Evolutionary conservation across 192 early-diverging fungal genomes (phyloP), one percentile per base, ranked within the genome.

Genomic region (Podila minutissima): DNA sequence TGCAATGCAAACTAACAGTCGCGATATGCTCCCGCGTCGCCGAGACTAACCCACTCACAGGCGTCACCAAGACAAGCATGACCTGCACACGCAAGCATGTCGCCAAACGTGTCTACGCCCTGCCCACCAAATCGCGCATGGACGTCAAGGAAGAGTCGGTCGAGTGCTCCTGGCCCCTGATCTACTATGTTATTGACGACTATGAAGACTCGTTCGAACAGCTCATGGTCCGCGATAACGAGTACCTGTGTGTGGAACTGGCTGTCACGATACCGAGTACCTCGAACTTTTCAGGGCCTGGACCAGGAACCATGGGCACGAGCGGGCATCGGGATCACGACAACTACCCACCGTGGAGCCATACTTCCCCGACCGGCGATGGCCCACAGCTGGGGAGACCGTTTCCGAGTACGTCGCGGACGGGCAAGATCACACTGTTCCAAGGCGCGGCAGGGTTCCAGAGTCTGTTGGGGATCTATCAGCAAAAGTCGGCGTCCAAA

Each of bases 181-280:
- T 97, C 38, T 96, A 97, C 85, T 97, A 96, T 85, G 93, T 94
- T 37, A 91, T 96, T 63, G 94, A 96, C 83, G 95, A 97, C 87
- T 97, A 91, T 83, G 94, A 97, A 73, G 94, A 94, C 64, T 88
- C 91, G 82, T 94, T 95, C 82, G 89, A 96, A 68, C 94, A 97
- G 84, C 87, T 97, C 75, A 89, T 94, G 71, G 92, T 97, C 49
- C 88, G 85, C 53, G 92, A 95, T 60, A 88, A 89, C 64, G 96
- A 97, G 86, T 96, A 95, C 76, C 87, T 97, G 38, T 97, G 96
- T 75, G 95, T 95, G 3, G 96, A 97, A 79, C 86, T 97, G 8
- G 92, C 94, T 6, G 91, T 93, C 9, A 89, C 92, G 38, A 87
- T 96, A 9, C 95, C 96, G 38, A 58, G 58, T 51, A 60, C 67